A percentile compares a stretch with the other conserved stretches of the same genome.
These are phyloP conservation scores for Biscogniauxia sp. DNA, from an alignment of 2,329 filamentous ascomycete genomes.

Conservation along the genomic window DNA sequence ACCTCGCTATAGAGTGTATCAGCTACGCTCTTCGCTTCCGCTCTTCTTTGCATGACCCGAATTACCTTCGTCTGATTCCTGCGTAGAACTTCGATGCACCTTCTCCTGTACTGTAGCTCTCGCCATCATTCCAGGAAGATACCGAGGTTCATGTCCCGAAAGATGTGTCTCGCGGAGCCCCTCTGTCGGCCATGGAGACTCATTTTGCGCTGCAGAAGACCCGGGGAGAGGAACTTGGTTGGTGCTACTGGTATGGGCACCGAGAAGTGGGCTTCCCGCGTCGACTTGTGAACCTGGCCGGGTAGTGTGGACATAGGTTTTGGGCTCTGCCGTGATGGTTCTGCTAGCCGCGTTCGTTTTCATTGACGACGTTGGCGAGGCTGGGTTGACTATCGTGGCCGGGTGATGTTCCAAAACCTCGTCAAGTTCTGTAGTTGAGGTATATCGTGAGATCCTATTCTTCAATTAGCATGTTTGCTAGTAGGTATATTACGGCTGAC, in stretches of 20 bases:
- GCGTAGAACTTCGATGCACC: slow-evolving; percentile 36
- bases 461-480: slow-evolving; percentile 8
- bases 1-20: not conserved
- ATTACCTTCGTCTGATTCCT: slow-evolving; percentile 37
- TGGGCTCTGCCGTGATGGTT: slow-evolving; percentile 18
- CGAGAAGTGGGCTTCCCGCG: slow-evolving; percentile 10
- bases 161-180: slow-evolving; percentile 45
- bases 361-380: slow-evolving; percentile 32
- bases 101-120: slow-evolving; percentile 47
- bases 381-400: slow-evolving; percentile 10
- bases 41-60: slow-evolving; percentile 17
- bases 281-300: slow-evolving; percentile 18
- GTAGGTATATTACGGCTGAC: not conserved
- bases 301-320: slow-evolving; percentile 19
- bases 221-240: slow-evolving; percentile 8
- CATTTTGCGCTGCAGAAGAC: slow-evolving; percentile 27
- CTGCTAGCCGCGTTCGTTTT: slow-evolving; percentile 32
- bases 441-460: slow-evolving; percentile 27
- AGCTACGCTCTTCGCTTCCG: slow-evolving; percentile 21
- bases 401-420: slow-evolving; percentile 25
- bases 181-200: slow-evolving; percentile 39
- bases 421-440: slow-evolving; percentile 24
- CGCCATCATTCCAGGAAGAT: slow-evolving; percentile 69
- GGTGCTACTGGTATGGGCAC: slow-evolving; percentile 11
- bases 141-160: slow-evolving; percentile 61